Conservation (phyloP, 2,329 filamentous ascomycete genomes). For the Ceratocystis albifundus region DNA sequence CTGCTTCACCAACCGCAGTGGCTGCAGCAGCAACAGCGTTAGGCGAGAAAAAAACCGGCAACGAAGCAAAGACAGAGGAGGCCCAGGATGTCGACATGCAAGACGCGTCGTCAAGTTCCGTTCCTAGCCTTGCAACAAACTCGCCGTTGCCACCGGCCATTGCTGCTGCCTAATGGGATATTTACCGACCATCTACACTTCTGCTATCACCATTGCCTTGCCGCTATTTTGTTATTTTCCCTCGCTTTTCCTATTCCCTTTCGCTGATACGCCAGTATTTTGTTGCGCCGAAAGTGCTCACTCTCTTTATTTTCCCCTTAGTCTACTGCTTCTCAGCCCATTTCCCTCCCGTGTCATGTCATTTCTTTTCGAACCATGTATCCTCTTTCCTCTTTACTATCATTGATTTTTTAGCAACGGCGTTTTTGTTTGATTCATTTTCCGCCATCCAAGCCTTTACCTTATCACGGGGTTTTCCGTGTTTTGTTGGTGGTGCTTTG, state of each 20-base stretch:
- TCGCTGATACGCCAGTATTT: constrained; percentile 8
- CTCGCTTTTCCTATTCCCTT: background rate
- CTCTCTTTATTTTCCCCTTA: background rate
- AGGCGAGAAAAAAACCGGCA: constrained; percentile 47
- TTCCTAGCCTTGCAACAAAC: constrained; percentile 40
- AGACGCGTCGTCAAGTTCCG: constrained; percentile 40
- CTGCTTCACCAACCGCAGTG: background rate
- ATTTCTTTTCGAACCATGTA: background rate
- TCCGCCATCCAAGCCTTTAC: no score
- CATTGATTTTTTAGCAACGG: background rate
- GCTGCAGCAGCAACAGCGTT: background rate
- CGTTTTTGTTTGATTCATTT: background rate
- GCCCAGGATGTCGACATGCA: constrained; percentile 44
- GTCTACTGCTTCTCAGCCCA: background rate
- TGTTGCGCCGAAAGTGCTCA: constrained; percentile 6
- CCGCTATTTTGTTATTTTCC: background rate
- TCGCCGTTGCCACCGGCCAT: constrained; percentile 43
- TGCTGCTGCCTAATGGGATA: constrained; percentile 30
- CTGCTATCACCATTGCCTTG: background rate
- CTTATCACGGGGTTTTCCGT: background rate
- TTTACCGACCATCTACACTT: background rate
- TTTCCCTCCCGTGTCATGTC: background rate
- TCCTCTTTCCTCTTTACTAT: background rate
- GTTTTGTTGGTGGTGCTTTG: background rate
- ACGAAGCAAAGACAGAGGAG: constrained; percentile 42